Percentiles rank a stretch among this genome's conserved stretches.
These are phyloP conservation scores for Zelopaecilomyces penicillatus DNA, from an alignment of 2,329 filamentous ascomycete species.

Conservation along the genomic window DNA sequence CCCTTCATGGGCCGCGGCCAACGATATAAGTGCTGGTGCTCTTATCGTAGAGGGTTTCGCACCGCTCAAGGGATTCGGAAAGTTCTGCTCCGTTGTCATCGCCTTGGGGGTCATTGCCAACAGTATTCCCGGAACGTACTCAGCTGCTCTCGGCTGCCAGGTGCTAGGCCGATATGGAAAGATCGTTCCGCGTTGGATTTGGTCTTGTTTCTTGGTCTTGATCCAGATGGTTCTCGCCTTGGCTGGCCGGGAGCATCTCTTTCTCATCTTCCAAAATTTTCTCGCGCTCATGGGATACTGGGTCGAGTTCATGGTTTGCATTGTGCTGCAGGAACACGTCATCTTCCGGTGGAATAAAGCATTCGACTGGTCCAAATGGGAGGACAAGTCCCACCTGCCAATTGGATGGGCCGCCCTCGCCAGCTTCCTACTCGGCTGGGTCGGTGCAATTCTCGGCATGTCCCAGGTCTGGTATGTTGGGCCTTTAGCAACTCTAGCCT, in stretches of 20 bases:
- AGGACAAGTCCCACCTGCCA: constrained; percentile 35
- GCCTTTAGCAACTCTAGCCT: constrained; percentile 46
- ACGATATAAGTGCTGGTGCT: constrained; percentile 44
- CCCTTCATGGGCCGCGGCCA: constrained; percentile 42
- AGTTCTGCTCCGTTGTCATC: constrained; percentile 48
- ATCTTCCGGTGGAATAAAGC: constrained; percentile 32
- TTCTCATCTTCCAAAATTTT: constrained; percentile 45
- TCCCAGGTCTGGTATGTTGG: constrained; percentile 51
- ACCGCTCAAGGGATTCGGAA: constrained; percentile 46
- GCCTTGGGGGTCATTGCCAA: constrained; percentile 48
- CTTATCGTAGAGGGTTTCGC: constrained; percentile 47
- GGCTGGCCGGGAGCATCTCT: constrained; percentile 43
- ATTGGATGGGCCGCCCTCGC: constrained; percentile 35
- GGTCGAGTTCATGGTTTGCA: constrained; percentile 42
- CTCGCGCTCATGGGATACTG: constrained; percentile 47
- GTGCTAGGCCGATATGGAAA: constrained; percentile 46
- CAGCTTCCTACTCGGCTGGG: constrained; percentile 37
- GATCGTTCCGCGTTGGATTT: constrained; percentile 44
- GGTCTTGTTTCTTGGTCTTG: constrained; percentile 43
- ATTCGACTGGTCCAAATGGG: constrained; percentile 38
- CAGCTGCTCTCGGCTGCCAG: constrained; percentile 50
- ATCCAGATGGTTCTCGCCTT: constrained; percentile 49
- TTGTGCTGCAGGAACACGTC: constrained; percentile 36
- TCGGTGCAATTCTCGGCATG: constrained; percentile 49
- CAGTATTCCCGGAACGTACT: constrained; percentile 47